Conservation (phyloP, 108 stramenopile species). For the Cyclostephanos invisitatus region DNA sequence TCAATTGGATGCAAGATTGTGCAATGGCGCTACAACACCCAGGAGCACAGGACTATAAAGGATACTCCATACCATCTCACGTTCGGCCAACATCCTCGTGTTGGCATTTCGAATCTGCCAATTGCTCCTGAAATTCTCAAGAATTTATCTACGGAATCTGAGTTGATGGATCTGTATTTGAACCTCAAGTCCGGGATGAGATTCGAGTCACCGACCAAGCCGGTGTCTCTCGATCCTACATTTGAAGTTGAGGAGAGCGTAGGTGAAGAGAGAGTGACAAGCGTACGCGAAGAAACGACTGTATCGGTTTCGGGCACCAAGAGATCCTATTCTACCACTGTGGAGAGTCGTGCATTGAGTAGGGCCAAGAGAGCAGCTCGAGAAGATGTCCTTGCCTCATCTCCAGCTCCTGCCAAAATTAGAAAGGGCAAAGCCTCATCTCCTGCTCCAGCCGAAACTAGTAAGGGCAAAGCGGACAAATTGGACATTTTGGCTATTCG, state of each 20-base stretch:
- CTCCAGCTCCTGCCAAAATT: background rate
- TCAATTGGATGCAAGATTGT: background rate
- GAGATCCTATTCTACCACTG: background rate
- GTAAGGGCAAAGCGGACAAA: background rate
- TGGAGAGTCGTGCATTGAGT: background rate
- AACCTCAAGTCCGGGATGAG: background rate
- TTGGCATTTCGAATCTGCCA: slow-evolving; percentile 1
- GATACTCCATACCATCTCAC: background rate
- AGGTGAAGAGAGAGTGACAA: background rate
- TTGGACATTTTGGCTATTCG: background rate
- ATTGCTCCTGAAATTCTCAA: background rate
- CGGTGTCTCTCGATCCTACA: no score
- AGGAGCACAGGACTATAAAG: background rate
- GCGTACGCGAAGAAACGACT: background rate
- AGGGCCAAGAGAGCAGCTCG: background rate
- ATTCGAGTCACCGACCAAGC: background rate
- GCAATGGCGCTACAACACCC: background rate
- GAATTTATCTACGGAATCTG: background rate
- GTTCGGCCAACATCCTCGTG: background rate
- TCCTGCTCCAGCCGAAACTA: no score
- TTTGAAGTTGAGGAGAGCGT: background rate
- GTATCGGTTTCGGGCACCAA: background rate
- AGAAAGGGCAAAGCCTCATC: background rate
- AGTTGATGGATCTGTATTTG: background rate
- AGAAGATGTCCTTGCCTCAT: no score